Evolutionary conservation across 768 basidiomycete genomes (phyloP).

Genomic region (Rossbeevera mucosa): DNA sequence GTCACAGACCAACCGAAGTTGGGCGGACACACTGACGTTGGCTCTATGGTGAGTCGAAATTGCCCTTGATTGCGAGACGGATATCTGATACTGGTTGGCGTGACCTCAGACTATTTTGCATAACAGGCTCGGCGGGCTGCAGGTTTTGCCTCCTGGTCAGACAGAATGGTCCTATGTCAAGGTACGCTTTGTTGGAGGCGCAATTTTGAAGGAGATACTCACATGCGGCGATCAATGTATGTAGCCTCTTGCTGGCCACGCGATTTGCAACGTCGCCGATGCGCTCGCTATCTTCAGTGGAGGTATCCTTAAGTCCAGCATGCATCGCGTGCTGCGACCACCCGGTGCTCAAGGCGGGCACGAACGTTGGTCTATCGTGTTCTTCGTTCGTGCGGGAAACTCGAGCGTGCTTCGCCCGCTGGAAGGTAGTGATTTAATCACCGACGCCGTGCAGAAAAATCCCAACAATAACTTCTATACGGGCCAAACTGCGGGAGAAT

Average conservation of each 20-base stretch:
- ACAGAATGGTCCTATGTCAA: background rate
- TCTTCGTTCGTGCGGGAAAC: background rate
- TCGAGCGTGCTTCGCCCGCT: background rate
- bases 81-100: background rate
- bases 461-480: background rate
- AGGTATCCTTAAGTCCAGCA: background rate
- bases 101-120: background rate
- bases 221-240: background rate
- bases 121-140: background rate
- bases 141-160: background rate
- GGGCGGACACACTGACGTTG: background rate
- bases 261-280: background rate
- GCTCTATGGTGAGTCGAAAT: background rate
- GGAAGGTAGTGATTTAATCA: background rate
- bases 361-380: background rate
- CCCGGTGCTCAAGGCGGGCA: background rate
- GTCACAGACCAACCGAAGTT: background rate
- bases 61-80: background rate
- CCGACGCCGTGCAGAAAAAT: background rate
- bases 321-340: background rate
- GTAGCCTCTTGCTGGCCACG: background rate
- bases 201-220: background rate
- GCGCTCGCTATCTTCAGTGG: background rate
- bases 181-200: too few species aligned
- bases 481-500: background rate